These are phyloP conservation scores for Yarrowia sp. DNA, from an alignment of 805 yeast genomes.

Conservation along the genomic window DNA sequence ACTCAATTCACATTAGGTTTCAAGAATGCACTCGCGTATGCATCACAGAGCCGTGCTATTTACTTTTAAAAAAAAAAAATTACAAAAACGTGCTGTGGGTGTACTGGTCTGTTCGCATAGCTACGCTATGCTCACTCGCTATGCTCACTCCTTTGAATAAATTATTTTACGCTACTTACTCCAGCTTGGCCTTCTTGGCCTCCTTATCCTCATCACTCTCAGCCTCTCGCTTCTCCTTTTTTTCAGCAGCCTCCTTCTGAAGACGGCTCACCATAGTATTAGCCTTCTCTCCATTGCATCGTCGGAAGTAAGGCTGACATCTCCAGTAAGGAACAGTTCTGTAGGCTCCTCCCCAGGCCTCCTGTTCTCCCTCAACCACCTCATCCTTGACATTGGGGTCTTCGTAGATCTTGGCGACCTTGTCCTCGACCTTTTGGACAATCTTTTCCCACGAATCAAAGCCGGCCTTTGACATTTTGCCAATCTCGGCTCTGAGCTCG, in stretches of 20 bases:
- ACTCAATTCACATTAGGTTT: no score
- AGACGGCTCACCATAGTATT: constrained; percentile 33
- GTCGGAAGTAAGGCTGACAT: constrained; percentile 91
- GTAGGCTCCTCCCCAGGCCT: constrained; percentile 79
- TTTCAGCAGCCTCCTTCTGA: constrained; percentile 10
- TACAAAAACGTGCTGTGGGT: no score
- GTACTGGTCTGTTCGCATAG: no score
- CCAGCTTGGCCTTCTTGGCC: constrained; percentile 9
- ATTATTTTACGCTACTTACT: constrained; percentile 17
- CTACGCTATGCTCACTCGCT: no score
- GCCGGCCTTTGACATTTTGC: constrained; percentile 47
- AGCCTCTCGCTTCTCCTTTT: constrained; percentile 26
- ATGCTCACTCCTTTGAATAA: neutral
- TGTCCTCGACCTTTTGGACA: constrained; percentile 63
- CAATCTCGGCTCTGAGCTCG: constrained; percentile 73
- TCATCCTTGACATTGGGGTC: constrained; percentile 57
- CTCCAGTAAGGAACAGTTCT: constrained; percentile 90
- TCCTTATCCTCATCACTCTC: constrained; percentile 4
- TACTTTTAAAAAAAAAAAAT: no score
- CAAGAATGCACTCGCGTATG: no score
- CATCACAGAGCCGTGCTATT: no score
- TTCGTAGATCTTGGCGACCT: constrained; percentile 55
- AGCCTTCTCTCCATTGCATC: constrained; percentile 67
- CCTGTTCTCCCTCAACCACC: constrained; percentile 52
- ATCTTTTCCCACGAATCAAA: constrained; percentile 54